Percentiles rank a stretch among this genome's conserved stretches.
phyloP scores from a whole-genome alignment of 805 yeast genomes.

The Suhomyces pyralidae region DNA sequence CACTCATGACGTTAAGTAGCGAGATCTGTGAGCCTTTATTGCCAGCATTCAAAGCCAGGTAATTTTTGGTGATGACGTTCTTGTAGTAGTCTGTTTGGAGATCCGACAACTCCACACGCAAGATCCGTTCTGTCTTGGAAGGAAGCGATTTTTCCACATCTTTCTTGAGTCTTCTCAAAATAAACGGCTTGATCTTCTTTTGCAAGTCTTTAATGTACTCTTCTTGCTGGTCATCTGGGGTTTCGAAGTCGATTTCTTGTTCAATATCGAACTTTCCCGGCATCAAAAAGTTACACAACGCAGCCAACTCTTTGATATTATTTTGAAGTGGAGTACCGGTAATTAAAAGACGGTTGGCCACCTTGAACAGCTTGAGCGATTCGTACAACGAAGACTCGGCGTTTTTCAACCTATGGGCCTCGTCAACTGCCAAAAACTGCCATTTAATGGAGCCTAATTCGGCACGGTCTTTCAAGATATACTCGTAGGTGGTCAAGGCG shows the following conservation, averaged over 20 bases:
- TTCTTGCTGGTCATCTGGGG: constrained; percentile 85
- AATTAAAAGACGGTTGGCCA: constrained; percentile 78
- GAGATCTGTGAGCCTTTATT: constrained; percentile 78
- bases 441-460: constrained; percentile 83
- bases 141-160: constrained; percentile 98
- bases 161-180: constrained; percentile 87
- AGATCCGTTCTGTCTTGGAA: constrained; percentile 89
- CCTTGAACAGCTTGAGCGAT: constrained; percentile 77
- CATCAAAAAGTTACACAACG: constrained; percentile 91
- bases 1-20: constrained; percentile 87
- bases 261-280: constrained; percentile 90
- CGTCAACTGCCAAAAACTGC: constrained; percentile 98
- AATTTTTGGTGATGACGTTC: constrained; percentile 88
- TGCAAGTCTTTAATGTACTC: constrained; percentile 84
- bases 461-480: constrained; percentile 81
- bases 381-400: constrained; percentile 93
- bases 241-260: constrained; percentile 92
- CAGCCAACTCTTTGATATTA: constrained; percentile 92
- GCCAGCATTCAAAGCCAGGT: constrained; percentile 87
- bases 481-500: constrained; percentile 93
- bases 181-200: constrained; percentile 82
- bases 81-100: constrained; percentile 93
- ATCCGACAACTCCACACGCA: constrained; percentile 93
- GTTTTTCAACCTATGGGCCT: constrained; percentile 94
- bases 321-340: constrained; percentile 99